Evolutionary conservation across 306 rosid genomes (phyloP), one percentile per base, ranked within the genome.

Genomic region (Cucumis melo): DNA sequence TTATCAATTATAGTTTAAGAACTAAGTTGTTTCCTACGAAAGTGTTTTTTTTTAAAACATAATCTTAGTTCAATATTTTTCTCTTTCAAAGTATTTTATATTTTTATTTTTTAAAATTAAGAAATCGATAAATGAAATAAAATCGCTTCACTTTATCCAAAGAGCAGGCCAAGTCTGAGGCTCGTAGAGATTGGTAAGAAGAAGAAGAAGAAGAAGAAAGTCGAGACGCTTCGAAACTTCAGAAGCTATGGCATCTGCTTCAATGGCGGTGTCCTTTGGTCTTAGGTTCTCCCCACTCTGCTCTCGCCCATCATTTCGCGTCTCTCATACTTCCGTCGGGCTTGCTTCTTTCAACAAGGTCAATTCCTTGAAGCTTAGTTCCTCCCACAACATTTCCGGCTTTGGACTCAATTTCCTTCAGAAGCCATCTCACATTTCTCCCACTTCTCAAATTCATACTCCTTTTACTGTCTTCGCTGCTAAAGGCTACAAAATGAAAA

Each of bases 401-500:
- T 78, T 84, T 61, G 76, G 81, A 74, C 80, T 87, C 66, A 65
- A 80, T 84, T 70, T 83, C 44, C 88, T 86, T 15, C 91, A 77
- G 19, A 83, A 78, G 60, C 84, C 82, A 12, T 59, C 32, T 67
- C 46, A 80, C 3, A 64, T 77, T 51, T 13, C 82, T 73, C 58
- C 85, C 27, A 71, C 24, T 19, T 73, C 84, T 78, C 79, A 15
- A 36, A 76, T 76, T 76, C 81, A 14, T 82, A 83, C 83, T 39
- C 72, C 91, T 77, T 92, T 92, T 84, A 89, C 93, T 27, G 70
- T 94, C 42, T 89, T 86, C 68, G 71, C 93, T 7, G 89, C 91
- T 19, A 94, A 91, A 81, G 98, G 98, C 81, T 91, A 91, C 88
- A 94, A 94, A 82, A 84, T 87, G 91, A 94, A 94, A 85, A 94